phyloP scores from a whole-genome alignment of 495 filamentous ascomycete species.

The Saxispiralis lemnorum region DNA sequence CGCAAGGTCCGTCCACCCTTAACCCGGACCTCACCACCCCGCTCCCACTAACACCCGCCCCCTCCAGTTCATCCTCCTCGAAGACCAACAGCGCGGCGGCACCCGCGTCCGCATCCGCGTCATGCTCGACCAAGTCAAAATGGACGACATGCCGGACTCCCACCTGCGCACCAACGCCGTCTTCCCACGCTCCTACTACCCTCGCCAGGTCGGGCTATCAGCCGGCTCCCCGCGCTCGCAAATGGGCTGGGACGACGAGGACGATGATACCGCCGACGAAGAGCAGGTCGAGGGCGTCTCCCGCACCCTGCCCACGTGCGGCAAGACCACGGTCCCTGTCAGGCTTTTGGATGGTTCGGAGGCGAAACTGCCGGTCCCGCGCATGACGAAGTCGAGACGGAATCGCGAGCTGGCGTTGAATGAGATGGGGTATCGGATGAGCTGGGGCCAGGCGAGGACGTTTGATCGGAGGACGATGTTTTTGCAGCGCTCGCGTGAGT shows the following conservation, averaged over 20 bases:
- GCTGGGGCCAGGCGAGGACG: conserved; percentile 78
- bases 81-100: conserved; percentile 55
- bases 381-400: conserved; percentile 44
- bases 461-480: conserved; percentile 76
- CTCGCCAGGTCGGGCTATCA: conserved; percentile 68
- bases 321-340: conserved; percentile 46
- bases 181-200: conserved; percentile 76
- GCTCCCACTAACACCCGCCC: no score
- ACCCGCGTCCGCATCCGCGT: conserved; percentile 71
- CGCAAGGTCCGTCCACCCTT: conserved; percentile 36
- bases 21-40: no score
- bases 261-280: conserved; percentile 28
- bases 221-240: conserved; percentile 39
- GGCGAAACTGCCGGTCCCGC: conserved; percentile 52
- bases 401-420: conserved; percentile 73
- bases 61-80: conserved; percentile 63
- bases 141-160: conserved; percentile 84
- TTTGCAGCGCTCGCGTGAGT: conserved; percentile 82
- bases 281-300: conserved; percentile 10
- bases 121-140: conserved; percentile 70
- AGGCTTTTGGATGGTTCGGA: conserved; percentile 57
- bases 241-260: conserved; percentile 38
- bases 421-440: conserved; percentile 85
- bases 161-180: conserved; percentile 78
- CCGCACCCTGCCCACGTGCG: conserved; percentile 23